Evolutionary conservation across 2,329 filamentous ascomycete species (phyloP).

Genomic region (Periconia macrospinosa): DNA sequence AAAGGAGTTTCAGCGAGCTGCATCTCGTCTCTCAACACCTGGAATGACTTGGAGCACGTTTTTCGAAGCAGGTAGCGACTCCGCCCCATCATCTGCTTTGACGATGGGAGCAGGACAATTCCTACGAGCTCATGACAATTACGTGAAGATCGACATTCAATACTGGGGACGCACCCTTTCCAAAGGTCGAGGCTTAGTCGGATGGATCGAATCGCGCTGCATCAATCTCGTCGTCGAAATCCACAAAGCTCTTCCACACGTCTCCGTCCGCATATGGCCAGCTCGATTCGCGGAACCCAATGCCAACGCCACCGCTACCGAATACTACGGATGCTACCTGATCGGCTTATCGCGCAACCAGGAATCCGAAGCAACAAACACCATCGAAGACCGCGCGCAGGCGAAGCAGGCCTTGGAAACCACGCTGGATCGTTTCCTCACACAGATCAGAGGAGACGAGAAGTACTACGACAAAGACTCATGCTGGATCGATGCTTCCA

Average conservation of each 20-base stretch:
- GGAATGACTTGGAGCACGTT: constrained; percentile 34
- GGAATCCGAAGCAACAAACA: not conserved
- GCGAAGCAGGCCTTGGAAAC: constrained; percentile 49
- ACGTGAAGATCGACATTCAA: constrained; percentile 63
- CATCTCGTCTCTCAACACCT: constrained; percentile 40
- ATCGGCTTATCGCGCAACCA: constrained; percentile 53
- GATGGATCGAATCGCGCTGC: constrained; percentile 66
- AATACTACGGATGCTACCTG: constrained; percentile 65
- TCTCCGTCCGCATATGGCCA: constrained; percentile 65
- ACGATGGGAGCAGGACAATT: constrained; percentile 47
- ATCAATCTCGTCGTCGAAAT: constrained; percentile 62
- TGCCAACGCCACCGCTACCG: constrained; percentile 19
- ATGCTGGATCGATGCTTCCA: constrained; percentile 39
- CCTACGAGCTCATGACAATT: constrained; percentile 55
- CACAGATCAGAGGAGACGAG: constrained; percentile 36
- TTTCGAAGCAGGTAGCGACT: constrained; percentile 10
- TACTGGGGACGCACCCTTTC: constrained; percentile 65
- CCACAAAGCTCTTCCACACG: constrained; percentile 53
- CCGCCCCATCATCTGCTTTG: not conserved
- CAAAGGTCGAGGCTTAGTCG: constrained; percentile 59
- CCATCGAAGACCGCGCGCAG: constrained; percentile 45
- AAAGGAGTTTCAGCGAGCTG: constrained; percentile 55
- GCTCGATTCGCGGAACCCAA: constrained; percentile 53
- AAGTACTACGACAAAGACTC: constrained; percentile 39
- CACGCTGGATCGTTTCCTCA: constrained; percentile 37